A percentile compares a stretch with the other conserved stretches of the same genome.
Evolutionary conservation across 345 rosid genomes (phyloP).

Genomic region (Ceriops tagal): DNA sequence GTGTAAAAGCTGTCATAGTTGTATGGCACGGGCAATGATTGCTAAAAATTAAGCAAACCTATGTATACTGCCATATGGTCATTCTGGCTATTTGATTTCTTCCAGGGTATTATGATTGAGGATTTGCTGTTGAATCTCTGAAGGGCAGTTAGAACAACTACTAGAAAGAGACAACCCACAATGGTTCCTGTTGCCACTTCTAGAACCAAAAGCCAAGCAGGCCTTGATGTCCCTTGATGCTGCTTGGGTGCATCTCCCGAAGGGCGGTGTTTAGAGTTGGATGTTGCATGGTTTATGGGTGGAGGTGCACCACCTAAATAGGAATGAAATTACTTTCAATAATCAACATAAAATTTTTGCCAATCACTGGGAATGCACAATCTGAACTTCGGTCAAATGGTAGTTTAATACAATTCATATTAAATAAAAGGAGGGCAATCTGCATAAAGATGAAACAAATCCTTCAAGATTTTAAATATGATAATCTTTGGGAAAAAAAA

Average conservation of each 20-base stretch:
- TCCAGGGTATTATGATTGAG: conserved; percentile 90
- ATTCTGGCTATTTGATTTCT: conserved; percentile 81
- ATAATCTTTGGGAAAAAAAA: background rate
- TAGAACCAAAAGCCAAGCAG: conserved; percentile 74
- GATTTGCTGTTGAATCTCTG: conserved; percentile 75
- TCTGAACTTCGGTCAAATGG: too few species aligned
- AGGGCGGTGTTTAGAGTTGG: conserved; percentile 44
- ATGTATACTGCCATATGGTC: conserved; percentile 58
- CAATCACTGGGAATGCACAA: too few species aligned
- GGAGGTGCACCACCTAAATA: conserved; percentile 44
- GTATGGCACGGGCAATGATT: conserved; percentile 1
- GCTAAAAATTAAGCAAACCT: conserved; percentile 49
- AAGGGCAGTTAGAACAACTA: conserved; percentile 57
- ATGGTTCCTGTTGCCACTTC: conserved; percentile 82
- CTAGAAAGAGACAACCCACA: conserved; percentile 62
- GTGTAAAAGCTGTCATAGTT: background rate
- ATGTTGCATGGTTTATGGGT: conserved; percentile 39
- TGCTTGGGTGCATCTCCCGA: conserved; percentile 40
- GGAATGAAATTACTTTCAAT: conserved; percentile 12
- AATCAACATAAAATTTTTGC: too few species aligned
- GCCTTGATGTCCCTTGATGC: conserved; percentile 53
- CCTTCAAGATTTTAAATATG: too few species aligned
- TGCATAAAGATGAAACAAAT: too few species aligned
- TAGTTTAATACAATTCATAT: too few species aligned
- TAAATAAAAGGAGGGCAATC: background rate